phyloP scores from a whole-genome alignment of 805 yeast genomes.

The Pichia nakasei region DNA sequence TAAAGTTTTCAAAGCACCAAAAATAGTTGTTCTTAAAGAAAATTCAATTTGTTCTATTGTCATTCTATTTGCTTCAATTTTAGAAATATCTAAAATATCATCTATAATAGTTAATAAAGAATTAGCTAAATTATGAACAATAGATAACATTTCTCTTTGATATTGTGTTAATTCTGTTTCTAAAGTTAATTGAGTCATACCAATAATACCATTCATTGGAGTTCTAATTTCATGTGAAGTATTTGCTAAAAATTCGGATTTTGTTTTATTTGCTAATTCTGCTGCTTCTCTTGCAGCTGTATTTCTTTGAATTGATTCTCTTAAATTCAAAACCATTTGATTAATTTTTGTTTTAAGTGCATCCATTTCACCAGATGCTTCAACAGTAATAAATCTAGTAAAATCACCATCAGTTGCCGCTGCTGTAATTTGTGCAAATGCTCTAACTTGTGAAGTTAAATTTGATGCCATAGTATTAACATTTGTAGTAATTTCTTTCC shows the following conservation, averaged over 20 bases:
- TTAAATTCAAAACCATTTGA: conserved; percentile 77
- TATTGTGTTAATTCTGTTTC: conserved; percentile 87
- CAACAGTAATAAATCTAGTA: conserved; percentile 83
- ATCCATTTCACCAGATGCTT: conserved; percentile 87
- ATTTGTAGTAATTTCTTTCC: conserved; percentile 88
- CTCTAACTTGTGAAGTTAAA: conserved; percentile 85
- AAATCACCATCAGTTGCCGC: conserved; percentile 94
- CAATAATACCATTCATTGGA: conserved; percentile 88
- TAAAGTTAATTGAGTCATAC: conserved; percentile 83
- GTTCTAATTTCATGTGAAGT: conserved; percentile 86
- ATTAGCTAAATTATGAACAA: conserved; percentile 82
- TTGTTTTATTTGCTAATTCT: conserved; percentile 80
- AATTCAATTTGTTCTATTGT: conserved; percentile 86
- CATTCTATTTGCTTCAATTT: conserved; percentile 91
- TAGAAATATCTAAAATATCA: conserved; percentile 84
- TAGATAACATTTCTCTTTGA: conserved; percentile 84
- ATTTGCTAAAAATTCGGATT: conserved; percentile 84
- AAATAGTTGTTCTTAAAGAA: conserved; percentile 76
- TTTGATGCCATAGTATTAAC: conserved; percentile 94
- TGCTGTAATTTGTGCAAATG: conserved; percentile 87
- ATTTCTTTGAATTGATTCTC: conserved; percentile 85
- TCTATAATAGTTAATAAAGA: conserved; percentile 80
- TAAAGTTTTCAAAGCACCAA: conserved; percentile 81
- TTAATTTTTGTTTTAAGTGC: conserved; percentile 55
- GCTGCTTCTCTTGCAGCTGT: conserved; percentile 95